These are phyloP conservation scores for Asterochloris erici DNA, from an alignment of 139 green algal species.

Conservation along the genomic window DNA sequence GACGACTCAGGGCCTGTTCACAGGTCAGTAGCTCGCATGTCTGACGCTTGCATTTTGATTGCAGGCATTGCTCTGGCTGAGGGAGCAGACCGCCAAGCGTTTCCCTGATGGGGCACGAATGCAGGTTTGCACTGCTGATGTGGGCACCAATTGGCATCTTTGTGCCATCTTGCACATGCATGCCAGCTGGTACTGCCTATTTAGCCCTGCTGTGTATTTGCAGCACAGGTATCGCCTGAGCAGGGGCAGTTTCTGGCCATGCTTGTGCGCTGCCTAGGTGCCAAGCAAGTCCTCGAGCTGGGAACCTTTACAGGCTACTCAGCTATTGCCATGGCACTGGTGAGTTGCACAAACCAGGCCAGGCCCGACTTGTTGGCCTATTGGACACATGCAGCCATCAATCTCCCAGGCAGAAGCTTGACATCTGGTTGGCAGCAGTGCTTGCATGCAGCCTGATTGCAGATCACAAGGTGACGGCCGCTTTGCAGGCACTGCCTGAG, in stretches of 20 bases:
- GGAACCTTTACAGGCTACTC: slow-evolving; percentile 92
- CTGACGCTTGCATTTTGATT: background rate
- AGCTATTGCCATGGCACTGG: slow-evolving; percentile 64
- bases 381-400: background rate
- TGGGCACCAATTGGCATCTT: slow-evolving; percentile 56
- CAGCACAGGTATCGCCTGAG: slow-evolving; percentile 60
- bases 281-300: slow-evolving; percentile 49
- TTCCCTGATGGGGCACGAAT: slow-evolving; percentile 19
- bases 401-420: background rate
- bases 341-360: slow-evolving; percentile 8
- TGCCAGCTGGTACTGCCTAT: no score
- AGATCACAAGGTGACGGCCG: background rate
- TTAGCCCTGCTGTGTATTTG: no score
- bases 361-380: no score
- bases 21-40: background rate
- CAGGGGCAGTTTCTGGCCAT: slow-evolving; percentile 75
- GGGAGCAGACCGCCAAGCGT: background rate
- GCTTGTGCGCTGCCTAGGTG: slow-evolving; percentile 63
- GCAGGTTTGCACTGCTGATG: slow-evolving; percentile 34
- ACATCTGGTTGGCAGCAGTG: background rate
- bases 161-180: no score
- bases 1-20: background rate
- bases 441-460: background rate
- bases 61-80: background rate
- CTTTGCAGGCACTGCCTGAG: slow-evolving; percentile 57